These are phyloP conservation scores for Gossypium turneri DNA, from an alignment of 345 rosid species.

Conservation along the genomic window DNA sequence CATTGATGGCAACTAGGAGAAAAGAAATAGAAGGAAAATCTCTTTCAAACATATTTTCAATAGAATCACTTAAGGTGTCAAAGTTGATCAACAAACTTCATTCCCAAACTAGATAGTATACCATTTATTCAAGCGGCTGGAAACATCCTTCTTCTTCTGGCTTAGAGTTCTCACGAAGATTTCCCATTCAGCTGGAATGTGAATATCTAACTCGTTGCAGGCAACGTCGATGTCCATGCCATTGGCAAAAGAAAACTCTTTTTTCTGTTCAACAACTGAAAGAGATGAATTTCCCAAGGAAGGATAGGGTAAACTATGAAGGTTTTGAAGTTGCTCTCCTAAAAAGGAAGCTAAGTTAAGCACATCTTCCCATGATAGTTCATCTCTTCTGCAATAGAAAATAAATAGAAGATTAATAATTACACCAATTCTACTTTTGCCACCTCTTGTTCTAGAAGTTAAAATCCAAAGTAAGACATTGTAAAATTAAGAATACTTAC, in stretches of 20 bases:
- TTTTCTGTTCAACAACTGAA: constrained; percentile 28
- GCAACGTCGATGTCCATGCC: constrained; percentile 28
- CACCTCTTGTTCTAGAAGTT: constrained; percentile 11
- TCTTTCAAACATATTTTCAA: not conserved
- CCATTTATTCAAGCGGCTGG: constrained; percentile 62
- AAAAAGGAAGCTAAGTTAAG: constrained; percentile 65
- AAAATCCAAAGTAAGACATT: constrained; percentile 2
- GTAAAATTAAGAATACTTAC: constrained; percentile 45
- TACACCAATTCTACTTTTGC: constrained; percentile 11
- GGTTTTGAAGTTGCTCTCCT: constrained; percentile 74
- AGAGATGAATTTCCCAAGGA: constrained; percentile 35
- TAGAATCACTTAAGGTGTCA: not conserved
- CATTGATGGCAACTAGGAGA: not conserved
- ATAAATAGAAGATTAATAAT: not conserved
- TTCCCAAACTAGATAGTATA: constrained; percentile 20
- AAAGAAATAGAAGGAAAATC: not conserved
- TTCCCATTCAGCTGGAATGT: constrained; percentile 67
- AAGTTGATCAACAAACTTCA: not conserved
- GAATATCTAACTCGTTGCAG: constrained; percentile 33
- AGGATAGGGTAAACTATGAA: constrained; percentile 74
- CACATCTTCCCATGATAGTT: constrained; percentile 49
- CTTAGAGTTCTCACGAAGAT: constrained; percentile 44
- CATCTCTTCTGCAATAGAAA: constrained; percentile 69
- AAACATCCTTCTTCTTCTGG: constrained; percentile 49
- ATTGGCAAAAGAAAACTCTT: constrained; percentile 22